Percentiles rank a stretch among this genome's conserved stretches.
Conservation (phyloP, 495 filamentous ascomycete genomes). For the Elasticomyces elasticus region DNA sequence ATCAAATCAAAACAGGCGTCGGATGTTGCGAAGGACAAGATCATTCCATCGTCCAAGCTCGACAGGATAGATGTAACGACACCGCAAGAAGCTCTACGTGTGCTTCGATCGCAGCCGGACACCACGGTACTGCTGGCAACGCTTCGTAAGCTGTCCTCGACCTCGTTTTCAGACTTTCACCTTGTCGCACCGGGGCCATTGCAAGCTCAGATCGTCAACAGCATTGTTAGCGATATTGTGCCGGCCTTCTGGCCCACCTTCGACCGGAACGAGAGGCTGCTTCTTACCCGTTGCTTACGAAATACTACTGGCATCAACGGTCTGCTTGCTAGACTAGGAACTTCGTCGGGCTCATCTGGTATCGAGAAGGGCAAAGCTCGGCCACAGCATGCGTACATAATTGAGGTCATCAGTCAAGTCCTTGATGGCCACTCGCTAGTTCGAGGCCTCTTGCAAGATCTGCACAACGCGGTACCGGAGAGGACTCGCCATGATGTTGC, state of each 20-base stretch:
- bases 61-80: constrained; percentile 11
- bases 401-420: background rate
- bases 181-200: constrained; percentile 54
- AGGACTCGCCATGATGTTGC: constrained; percentile 38
- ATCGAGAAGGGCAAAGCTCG: background rate
- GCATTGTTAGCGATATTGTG: constrained; percentile 57
- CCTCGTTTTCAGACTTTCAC: constrained; percentile 37
- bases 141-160: constrained; percentile 44
- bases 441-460: constrained; percentile 43
- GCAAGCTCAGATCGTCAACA: constrained; percentile 59
- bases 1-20: background rate
- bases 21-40: background rate
- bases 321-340: constrained; percentile 6
- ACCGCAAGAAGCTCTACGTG: constrained; percentile 50
- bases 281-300: constrained; percentile 57
- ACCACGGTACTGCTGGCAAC: constrained; percentile 44
- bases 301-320: constrained; percentile 47
- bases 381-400: background rate
- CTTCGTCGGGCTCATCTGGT: background rate
- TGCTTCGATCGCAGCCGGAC: constrained; percentile 56
- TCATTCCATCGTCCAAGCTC: background rate
- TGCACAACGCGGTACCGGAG: constrained; percentile 29
- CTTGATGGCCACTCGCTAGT: constrained; percentile 20
- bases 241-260: constrained; percentile 62
- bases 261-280: constrained; percentile 21